A percentile compares a stretch with the other conserved stretches of the same genome.
phyloP scores from a whole-genome alignment of 2,329 filamentous ascomycete species.

The Paraconiothyrium sp. region DNA sequence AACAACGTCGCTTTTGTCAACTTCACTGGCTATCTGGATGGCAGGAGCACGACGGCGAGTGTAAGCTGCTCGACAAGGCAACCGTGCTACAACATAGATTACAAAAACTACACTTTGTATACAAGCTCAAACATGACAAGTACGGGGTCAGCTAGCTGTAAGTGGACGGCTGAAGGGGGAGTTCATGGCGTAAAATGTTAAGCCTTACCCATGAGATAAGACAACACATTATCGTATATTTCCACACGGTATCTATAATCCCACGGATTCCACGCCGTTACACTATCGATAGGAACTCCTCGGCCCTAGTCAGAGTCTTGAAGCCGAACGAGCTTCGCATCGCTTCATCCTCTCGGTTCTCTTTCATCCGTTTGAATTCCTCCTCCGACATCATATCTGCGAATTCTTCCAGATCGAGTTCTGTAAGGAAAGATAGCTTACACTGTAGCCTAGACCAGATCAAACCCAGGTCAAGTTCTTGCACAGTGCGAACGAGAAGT shows the following conservation, averaged over 20 bases:
- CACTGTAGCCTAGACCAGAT: not conserved
- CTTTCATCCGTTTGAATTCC: not conserved
- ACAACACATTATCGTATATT: not conserved
- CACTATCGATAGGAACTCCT: no score
- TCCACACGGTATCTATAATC: not conserved
- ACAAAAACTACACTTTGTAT: constrained; percentile 53
- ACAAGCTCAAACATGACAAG: constrained; percentile 44
- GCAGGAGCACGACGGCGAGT: constrained; percentile 48
- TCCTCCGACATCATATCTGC: not conserved
- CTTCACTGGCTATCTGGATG: constrained; percentile 60
- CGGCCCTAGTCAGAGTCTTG: no score
- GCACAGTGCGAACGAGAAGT: not conserved
- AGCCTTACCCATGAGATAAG: not conserved
- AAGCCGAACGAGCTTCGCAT: no score
- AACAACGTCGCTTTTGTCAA: constrained; percentile 62
- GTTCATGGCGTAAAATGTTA: constrained; percentile 42
- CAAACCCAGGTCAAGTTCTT: not conserved
- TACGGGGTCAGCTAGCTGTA: constrained; percentile 48
- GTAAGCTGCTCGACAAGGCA: constrained; percentile 60
- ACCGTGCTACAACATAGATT: constrained; percentile 62
- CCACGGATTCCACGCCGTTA: no score
- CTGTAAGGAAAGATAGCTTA: not conserved
- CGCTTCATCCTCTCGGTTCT: not conserved
- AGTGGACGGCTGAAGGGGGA: constrained; percentile 49
- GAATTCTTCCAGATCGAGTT: not conserved